Percentiles rank a stretch among this genome's conserved stretches.
Conservation (phyloP, 306 rosid species). For the apple (Malus domestica) region DNA sequence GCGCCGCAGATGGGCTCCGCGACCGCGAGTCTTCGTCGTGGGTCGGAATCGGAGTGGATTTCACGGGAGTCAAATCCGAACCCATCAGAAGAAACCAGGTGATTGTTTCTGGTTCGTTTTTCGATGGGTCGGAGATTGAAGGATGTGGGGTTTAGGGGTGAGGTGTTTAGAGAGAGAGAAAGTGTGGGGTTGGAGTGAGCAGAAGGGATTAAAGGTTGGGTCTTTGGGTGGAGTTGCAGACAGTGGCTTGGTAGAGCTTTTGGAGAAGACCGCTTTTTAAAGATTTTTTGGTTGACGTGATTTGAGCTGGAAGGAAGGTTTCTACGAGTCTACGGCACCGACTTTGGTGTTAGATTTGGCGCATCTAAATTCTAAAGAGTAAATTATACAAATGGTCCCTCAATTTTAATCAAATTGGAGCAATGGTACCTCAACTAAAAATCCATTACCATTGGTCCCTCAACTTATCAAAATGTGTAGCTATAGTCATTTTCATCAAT, state of each 20-base stretch:
- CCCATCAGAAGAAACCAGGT: constrained; percentile 34
- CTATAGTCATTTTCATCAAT: too few species aligned
- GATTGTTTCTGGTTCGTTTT: neutral
- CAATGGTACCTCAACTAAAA: too few species aligned
- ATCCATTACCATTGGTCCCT: too few species aligned
- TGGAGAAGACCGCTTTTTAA: neutral
- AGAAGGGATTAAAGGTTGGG: neutral
- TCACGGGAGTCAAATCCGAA: constrained; percentile 39
- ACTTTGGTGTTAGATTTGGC: neutral
- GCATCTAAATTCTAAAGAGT: neutral
- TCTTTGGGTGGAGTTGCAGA: neutral
- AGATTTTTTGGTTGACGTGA: neutral
- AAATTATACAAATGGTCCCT: too few species aligned
- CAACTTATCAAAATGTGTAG: too few species aligned
- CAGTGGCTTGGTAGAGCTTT: neutral
- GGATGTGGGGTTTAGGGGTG: neutral
- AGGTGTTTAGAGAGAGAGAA: neutral
- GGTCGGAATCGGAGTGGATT: constrained; percentile 34
- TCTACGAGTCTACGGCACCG: neutral
- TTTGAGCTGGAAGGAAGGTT: neutral
- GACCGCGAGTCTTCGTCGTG: constrained; percentile 35
- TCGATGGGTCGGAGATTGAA: neutral
- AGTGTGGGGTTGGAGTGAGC: neutral
- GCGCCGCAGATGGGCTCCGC: constrained; percentile 38
- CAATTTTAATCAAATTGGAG: too few species aligned